A percentile compares a stretch with the other conserved stretches of the same genome.
These are phyloP conservation scores for Trichothecium roseum DNA, from an alignment of 2,329 filamentous ascomycete genomes.

Conservation along the genomic window DNA sequence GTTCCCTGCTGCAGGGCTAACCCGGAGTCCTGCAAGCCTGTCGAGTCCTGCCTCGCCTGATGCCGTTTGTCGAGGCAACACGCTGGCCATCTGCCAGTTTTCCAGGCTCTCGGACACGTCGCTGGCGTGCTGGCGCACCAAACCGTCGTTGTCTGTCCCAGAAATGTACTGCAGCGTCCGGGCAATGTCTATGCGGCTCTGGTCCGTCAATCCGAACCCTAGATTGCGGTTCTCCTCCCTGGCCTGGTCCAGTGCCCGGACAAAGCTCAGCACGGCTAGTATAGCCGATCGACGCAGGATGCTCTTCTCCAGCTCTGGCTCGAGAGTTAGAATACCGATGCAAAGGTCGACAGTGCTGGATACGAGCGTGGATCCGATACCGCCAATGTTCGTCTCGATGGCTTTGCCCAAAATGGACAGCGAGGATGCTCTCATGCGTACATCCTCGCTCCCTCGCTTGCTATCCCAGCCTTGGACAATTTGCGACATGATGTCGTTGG, in stretches of 20 bases:
- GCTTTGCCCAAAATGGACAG: constrained; percentile 52
- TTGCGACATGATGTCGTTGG: constrained; percentile 39
- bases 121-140: constrained; percentile 56
- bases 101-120: constrained; percentile 59
- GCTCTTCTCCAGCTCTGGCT: constrained; percentile 46
- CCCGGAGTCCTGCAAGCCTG: constrained; percentile 26
- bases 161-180: constrained; percentile 54
- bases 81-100: constrained; percentile 44
- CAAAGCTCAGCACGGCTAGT: constrained; percentile 49
- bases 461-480: constrained; percentile 61
- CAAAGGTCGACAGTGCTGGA: constrained; percentile 52
- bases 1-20: constrained; percentile 18
- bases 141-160: constrained; percentile 54
- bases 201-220: constrained; percentile 42
- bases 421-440: constrained; percentile 59
- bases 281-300: constrained; percentile 60
- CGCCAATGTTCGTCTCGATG: constrained; percentile 50
- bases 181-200: constrained; percentile 50
- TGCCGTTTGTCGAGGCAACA: constrained; percentile 27
- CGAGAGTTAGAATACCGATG: constrained; percentile 51
- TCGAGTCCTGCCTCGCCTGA: constrained; percentile 14
- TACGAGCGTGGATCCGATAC: constrained; percentile 40
- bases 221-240: constrained; percentile 33
- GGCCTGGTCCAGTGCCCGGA: constrained; percentile 47
- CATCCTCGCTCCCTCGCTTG: constrained; percentile 55